Base-by-base conservation (phyloP, 169 alveolate genomes). In the Babesia ovis region DNA sequence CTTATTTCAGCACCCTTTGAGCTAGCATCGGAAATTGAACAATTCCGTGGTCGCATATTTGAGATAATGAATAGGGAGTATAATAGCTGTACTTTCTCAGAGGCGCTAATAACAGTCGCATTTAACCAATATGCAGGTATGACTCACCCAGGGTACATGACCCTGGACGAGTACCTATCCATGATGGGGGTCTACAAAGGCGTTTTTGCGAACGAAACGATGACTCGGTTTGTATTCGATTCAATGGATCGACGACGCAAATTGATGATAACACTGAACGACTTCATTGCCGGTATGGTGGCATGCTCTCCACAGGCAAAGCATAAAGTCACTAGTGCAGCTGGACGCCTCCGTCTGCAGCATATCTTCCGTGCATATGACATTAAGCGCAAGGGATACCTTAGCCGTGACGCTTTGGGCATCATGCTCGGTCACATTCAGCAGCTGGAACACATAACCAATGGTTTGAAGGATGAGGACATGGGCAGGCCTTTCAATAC, bases 351-450 rank as follows among this genome's bases (percentile, higher is more conserved):
- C 62, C 75, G 93, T 4, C 74, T 84, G 45, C 93, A 88, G 53
- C 89, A 84, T 68, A 79, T 88, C 14, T 88, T 88, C 59, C 61
- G 93, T 20, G 91, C 91, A 12, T 88, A 88, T 35, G 93, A 88
- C 46, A 18, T 84, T 18, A 82, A 84, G 41, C 60, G 91, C 46
- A 82, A 72, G 51, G 93, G 93, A 4, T 70, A 70, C 29, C 75
- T 80, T 25, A 77, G 51, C 39, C 42, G 45, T 14, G 74, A 60
- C 0, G 82, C 79, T 6, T 55, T 84, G 39, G 58, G 84, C 37
- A 58, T 80, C 9, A 75, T 88, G 74, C 48, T 83, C 11, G 58
- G 53, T 27, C 91, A 87, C 64, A 53, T 87, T 25, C 72, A 83
- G 62, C 85, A 83, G 62, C 37, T 77, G n/a, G 64, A 81, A 16